These are phyloP conservation scores for Oryza officinalis DNA, from an alignment of 176 grass and related monocot species.

Conservation along the genomic window DNA sequence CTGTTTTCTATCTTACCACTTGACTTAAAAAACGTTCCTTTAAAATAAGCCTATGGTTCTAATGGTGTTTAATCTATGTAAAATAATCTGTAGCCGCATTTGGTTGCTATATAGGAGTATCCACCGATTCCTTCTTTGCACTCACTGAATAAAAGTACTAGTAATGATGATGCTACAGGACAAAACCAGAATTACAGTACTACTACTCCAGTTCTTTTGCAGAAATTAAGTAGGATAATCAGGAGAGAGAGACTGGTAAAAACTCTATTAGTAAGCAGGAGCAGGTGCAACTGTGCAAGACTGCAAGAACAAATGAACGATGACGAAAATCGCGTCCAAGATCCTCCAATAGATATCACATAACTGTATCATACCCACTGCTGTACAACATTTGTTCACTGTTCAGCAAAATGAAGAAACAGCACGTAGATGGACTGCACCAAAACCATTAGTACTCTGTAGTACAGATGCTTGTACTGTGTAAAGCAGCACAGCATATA, in stretches of 20 bases:
- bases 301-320: not conserved
- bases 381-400: not conserved
- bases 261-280: not conserved
- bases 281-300: not conserved
- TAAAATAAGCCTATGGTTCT: not conserved
- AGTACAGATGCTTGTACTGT: not conserved
- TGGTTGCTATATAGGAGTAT: not conserved
- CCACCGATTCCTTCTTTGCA: not conserved
- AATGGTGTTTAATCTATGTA: not conserved
- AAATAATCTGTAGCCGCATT: not conserved
- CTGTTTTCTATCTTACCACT: not conserved
- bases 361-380: not conserved
- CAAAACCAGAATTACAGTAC: not conserved
- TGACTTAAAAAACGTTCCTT: not conserved
- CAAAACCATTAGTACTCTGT: not conserved
- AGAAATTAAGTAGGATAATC: not conserved
- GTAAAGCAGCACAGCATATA: not conserved
- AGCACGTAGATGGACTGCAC: conserved; percentile 4
- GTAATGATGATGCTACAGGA: not conserved
- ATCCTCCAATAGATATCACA: conserved; percentile 1
- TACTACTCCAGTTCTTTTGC: not conserved
- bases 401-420: not conserved
- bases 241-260: not conserved
- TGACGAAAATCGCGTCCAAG: not conserved
- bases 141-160: not conserved